Evolutionary conservation across 2,329 filamentous ascomycete genomes (phyloP).

Genomic region (Tolypocladium amazonense): DNA sequence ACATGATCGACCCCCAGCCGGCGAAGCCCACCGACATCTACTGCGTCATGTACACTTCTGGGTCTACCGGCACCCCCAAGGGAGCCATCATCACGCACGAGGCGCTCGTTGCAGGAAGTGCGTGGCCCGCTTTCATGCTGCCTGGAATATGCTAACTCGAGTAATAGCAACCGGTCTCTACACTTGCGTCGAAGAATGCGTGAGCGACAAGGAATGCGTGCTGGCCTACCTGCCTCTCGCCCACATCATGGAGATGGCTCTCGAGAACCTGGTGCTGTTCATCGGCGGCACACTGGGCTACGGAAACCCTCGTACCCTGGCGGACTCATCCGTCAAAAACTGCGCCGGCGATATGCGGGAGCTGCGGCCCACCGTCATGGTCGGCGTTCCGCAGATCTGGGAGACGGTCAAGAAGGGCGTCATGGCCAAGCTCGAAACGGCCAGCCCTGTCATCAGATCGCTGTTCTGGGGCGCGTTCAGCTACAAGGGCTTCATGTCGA

Average conservation of each 20-base stretch:
- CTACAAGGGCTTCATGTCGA: conserved; percentile 48
- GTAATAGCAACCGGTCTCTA: conserved; percentile 63
- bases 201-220: conserved; percentile 68
- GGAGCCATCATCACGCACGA: conserved; percentile 76
- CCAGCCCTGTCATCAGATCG: conserved; percentile 58
- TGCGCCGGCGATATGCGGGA: conserved; percentile 91
- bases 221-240: conserved; percentile 89
- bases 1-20: conserved; percentile 59
- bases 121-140: conserved; percentile 20
- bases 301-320: conserved; percentile 79
- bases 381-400: conserved; percentile 95
- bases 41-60: conserved; percentile 82
- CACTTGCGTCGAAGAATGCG: conserved; percentile 64
- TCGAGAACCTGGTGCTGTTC: conserved; percentile 83
- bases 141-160: neutral
- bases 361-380: conserved; percentile 77
- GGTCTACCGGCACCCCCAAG: conserved; percentile 82
- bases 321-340: conserved; percentile 76
- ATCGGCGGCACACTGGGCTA: conserved; percentile 91
- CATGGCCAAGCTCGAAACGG: conserved; percentile 62
- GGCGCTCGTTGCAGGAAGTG: conserved; percentile 62
- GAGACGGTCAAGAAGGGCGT: conserved; percentile 96
- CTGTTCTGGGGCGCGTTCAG: conserved; percentile 64
- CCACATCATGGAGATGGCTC: conserved; percentile 92
- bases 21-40: conserved; percentile 68